Base-by-base conservation (phyloP, 306 rosid genomes). In the Casuarina glauca region DNA sequence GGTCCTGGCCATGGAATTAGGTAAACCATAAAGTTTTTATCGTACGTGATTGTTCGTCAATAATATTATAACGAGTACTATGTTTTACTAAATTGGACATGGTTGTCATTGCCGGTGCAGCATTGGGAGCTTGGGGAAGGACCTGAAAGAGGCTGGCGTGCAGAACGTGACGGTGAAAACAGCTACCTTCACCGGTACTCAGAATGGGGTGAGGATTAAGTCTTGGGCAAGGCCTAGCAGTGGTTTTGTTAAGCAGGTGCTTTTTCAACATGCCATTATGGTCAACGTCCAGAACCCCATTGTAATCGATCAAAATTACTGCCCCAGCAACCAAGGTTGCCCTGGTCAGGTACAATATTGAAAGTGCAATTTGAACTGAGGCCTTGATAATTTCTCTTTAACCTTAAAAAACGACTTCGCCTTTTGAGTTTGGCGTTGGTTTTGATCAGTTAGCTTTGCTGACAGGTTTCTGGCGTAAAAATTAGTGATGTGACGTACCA, bases 1-100 rank as follows among this genome's bases (percentile, higher is more conserved):
- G 90, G 91, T 58, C 94, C 91, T 0, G 91, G 94, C 48, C 94
- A 90, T 48, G 93, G 93, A 63, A 85, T 89, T 19, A 89, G 93
- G 93, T 87, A 46, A 46, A 48, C 9, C 12, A 48, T 9, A 26
- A 0, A 0, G 32, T 26, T 26, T 1, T 26, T 0, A 26, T 26
- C 32, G 1, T 26, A 26, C 1, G 32, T 26, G 1, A 26, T 26
- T 1, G 1, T 9, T 8, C 51, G 5, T 48, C 12, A 10, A 48
- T 6, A 7, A 9, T 6, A 8, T 46, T 6, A 5, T 46, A 46
- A 6, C 9, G 5, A 46, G 9, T 46, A 46, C 1, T 6, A 0
- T 46, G 11, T 46, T 46, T 6, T 46, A 1, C 2, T 0, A 46
- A 6, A 1, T 7, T 26, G 44, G 6, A 4, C 48, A 16, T n/a